phyloP scores from a whole-genome alignment of 2,329 filamentous ascomycete species.

The Aspergillus brasiliensis region DNA sequence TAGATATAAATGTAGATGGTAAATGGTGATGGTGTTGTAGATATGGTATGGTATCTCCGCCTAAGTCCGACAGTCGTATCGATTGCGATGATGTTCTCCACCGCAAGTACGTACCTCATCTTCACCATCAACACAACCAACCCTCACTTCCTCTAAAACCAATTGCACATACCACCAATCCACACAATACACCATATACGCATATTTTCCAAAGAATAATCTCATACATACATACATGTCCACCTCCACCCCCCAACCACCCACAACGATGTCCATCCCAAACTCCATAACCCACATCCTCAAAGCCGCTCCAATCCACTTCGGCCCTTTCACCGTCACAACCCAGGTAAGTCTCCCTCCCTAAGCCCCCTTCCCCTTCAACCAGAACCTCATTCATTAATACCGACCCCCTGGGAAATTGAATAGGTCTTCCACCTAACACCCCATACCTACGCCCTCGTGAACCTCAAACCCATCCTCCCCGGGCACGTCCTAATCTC shows the following conservation, averaged over 20 bases:
- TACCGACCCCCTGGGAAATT: conserved; percentile 8
- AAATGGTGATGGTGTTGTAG: no score
- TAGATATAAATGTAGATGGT: not conserved
- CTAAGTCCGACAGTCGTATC: not conserved
- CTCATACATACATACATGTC: not conserved
- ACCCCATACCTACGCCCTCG: conserved; percentile 77
- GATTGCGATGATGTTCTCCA: not conserved
- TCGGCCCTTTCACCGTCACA: conserved; percentile 76
- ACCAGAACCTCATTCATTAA: not conserved
- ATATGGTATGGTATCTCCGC: not conserved
- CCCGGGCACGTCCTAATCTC: conserved; percentile 93
- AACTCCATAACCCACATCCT: conserved; percentile 26
- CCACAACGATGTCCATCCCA: conserved; percentile 14
- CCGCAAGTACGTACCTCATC: not conserved
- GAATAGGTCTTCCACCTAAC: conserved; percentile 93
- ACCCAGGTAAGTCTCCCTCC: conserved; percentile 59
- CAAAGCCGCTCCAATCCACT: conserved; percentile 57
- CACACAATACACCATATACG: not conserved
- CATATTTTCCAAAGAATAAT: not conserved
- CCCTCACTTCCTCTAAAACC: not conserved
- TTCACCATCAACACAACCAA: not conserved
- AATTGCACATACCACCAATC: not conserved
- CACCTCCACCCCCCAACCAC: not conserved
- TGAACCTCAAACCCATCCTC: conserved; percentile 93
- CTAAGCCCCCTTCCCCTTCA: not conserved